Evolutionary conservation across 148 eudicot species (phyloP), one percentile per base, ranked within the genome.

Genomic region (Agrostemma githago): DNA sequence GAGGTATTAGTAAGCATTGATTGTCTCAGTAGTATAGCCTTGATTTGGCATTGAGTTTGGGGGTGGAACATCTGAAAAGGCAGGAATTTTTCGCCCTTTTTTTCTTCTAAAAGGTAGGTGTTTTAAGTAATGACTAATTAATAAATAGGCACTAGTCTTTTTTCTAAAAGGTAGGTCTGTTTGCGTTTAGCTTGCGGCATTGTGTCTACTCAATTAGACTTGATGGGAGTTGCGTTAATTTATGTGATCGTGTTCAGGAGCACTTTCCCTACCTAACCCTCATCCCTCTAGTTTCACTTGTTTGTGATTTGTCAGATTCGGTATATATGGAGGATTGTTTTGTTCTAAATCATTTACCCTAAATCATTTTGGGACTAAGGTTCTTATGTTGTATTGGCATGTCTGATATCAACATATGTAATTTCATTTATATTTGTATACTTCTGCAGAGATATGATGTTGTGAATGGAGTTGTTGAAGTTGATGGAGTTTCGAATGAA

Each of bases 401-500:
- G 34, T 6, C 57, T 17, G 69, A 66, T 66, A 11, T 3, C 40
- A 20, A n/a, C 37, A 56, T 57, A 66, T 3, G 21, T 3, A 3
- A n/a, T 8, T 11, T 74, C 8, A 12, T 54, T 5, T 14, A 48
- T n/a, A 0, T 43, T 40, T 59, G 37, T 39, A 67, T 53, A 54
- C 53, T 3, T 71, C 16, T 77, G 68, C 85, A 87, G 98, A 88
- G 98, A 80, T 88, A 78, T 86, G 98, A 89, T 62, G 85, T 93
- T 64, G 98, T 91, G 4, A 93, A 88, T 84, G 97, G 95, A 16
- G 82, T 83, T 51, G 86, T 83, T 21, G 94, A 95, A 81, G 93
- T 85, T 76, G 93, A 85, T 59, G 98, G 87, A 53, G 87, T 75
- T 75, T 21, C 86, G 6, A 66, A 59, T 71, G 90, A 85, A 69